phyloP scores from a whole-genome alignment of 306 rosid genomes.

The Cucumis hystrix region DNA sequence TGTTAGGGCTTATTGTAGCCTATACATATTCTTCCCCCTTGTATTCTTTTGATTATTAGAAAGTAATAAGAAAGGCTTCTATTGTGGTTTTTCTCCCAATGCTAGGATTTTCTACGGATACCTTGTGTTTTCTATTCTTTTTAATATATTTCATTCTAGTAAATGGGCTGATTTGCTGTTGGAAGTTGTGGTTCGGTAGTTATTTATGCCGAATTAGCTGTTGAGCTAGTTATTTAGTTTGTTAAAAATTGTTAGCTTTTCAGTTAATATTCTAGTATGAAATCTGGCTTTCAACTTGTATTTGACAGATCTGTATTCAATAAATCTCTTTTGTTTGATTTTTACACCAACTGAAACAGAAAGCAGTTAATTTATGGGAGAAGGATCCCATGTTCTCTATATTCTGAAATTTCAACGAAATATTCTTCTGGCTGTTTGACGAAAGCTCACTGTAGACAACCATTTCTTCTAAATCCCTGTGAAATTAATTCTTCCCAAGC shows the following conservation, averaged over 20 bases:
- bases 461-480: background rate
- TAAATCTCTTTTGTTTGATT: background rate
- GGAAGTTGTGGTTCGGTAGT: background rate
- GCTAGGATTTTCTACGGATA: too few relatives aligned
- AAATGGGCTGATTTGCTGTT: background rate
- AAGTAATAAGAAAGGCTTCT: too few relatives aligned
- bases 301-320: background rate
- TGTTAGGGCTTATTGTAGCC: too few relatives aligned
- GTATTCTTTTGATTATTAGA: too few relatives aligned
- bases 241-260: background rate
- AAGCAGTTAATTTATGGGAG: background rate
- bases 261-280: background rate
- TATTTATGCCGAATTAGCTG: background rate
- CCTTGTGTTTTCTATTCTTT: too few relatives aligned
- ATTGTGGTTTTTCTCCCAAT: too few relatives aligned
- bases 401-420: background rate
- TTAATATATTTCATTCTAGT: background rate
- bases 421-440: background rate
- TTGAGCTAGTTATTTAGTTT: background rate
- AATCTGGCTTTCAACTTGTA: background rate
- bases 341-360: background rate
- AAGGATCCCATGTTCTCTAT: background rate
- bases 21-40: too few relatives aligned
- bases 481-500: background rate
- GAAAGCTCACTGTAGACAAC: background rate